phyloP scores from a whole-genome alignment of 805 yeast species.

The Candida boleticola region DNA sequence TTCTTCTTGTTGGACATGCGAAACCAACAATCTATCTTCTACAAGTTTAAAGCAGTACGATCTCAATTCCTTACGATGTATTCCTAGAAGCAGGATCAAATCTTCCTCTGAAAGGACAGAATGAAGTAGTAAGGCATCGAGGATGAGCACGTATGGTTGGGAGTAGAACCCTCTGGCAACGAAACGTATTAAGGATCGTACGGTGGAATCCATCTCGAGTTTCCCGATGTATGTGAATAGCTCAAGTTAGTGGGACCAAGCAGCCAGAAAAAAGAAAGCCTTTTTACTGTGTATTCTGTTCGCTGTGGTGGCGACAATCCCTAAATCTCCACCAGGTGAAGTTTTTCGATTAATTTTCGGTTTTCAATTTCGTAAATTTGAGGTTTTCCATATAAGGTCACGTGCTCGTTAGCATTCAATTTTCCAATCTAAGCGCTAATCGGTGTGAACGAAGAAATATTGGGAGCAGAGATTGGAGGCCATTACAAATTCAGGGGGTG shows the following conservation, averaged over 20 bases:
- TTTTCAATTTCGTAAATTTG: too few relatives aligned
- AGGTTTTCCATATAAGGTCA: too few relatives aligned
- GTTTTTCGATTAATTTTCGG: too few relatives aligned
- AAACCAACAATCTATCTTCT: slow-evolving; percentile 77
- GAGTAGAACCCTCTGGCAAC: slow-evolving; percentile 88
- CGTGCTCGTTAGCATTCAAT: too few relatives aligned
- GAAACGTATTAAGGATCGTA: slow-evolving; percentile 61
- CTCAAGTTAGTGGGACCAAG: neutral
- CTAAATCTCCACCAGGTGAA: too few relatives aligned
- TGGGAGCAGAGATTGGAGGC: too few relatives aligned
- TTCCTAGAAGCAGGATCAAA: slow-evolving; percentile 72
- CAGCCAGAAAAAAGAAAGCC: too few relatives aligned
- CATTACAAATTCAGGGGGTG: too few relatives aligned
- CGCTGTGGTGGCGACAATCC: too few relatives aligned
- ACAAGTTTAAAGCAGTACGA: slow-evolving; percentile 75
- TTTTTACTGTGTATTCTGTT: too few relatives aligned
- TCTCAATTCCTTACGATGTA: slow-evolving; percentile 83
- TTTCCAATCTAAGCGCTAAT: too few relatives aligned
- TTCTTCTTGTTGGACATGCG: slow-evolving; percentile 62
- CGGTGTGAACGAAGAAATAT: too few relatives aligned
- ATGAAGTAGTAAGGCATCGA: slow-evolving; percentile 86
- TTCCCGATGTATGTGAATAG: neutral
- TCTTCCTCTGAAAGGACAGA: slow-evolving; percentile 93
- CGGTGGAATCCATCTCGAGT: slow-evolving; percentile 43
- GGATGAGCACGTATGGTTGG: slow-evolving; percentile 72